Conservation (phyloP, 306 rosid species). For the Castanea mollissima region DNA sequence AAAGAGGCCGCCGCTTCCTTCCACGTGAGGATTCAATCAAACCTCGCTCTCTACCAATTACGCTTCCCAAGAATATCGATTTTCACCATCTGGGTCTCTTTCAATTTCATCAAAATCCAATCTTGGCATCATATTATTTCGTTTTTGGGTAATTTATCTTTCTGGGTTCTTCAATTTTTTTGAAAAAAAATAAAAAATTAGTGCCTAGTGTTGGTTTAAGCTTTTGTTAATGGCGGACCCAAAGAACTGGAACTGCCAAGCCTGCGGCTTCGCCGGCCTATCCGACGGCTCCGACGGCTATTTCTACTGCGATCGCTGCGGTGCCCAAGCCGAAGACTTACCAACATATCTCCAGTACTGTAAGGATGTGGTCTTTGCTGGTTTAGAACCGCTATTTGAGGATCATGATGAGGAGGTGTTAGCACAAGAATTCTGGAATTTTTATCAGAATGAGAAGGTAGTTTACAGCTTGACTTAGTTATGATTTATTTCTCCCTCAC, state of each 20-base stretch:
- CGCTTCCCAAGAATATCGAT: no score
- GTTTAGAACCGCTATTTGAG: conserved; percentile 55
- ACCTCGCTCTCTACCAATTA: no score
- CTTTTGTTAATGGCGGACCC: conserved; percentile 33
- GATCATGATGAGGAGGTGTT: conserved; percentile 57
- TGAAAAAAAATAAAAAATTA: no score
- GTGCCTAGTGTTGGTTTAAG: no score
- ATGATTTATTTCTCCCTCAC: conserved; percentile 4
- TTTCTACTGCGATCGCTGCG: no score
- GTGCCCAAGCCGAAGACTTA: conserved; percentile 47
- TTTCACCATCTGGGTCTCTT: no score
- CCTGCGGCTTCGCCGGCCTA: conserved; percentile 48
- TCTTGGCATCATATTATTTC: no score
- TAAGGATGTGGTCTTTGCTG: conserved; percentile 74
- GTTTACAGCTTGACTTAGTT: conserved; percentile 11
- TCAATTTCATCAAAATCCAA: no score
- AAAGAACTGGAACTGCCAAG: conserved; percentile 38
- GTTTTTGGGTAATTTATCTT: no score
- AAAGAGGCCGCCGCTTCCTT: no score
- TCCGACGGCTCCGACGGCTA: conserved; percentile 44
- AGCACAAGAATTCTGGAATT: conserved; percentile 52
- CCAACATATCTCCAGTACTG: conserved; percentile 69
- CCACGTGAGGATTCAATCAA: no score
- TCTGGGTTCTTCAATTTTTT: no score
- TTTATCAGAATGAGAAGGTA: conserved; percentile 54